Percentiles rank a stretch among this genome's conserved stretches.
These are phyloP conservation scores for Colletotrichum sojae DNA, from an alignment of 2,329 filamentous ascomycete species.

Conservation along the genomic window DNA sequence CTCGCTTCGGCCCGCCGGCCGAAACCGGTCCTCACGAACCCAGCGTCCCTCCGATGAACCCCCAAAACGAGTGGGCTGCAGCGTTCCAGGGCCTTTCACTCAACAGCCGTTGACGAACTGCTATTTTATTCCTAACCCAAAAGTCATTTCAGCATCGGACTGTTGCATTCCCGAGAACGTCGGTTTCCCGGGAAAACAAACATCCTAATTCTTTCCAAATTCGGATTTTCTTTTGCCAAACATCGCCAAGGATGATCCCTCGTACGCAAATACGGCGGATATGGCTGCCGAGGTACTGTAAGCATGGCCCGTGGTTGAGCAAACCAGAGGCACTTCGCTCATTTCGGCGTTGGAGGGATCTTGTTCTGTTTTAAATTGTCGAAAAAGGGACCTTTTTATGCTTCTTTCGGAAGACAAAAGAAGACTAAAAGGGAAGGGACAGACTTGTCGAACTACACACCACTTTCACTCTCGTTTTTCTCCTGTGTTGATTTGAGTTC, in stretches of 20 bases:
- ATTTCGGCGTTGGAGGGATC: conserved; percentile 34
- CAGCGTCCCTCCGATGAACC: conserved; percentile 24
- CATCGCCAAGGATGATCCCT: conserved; percentile 8
- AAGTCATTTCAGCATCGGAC: conserved; percentile 5
- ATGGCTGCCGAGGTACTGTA: conserved; percentile 23
- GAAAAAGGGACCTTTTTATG: conserved; percentile 37
- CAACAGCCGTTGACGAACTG: conserved; percentile 66
- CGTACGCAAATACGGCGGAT: conserved; percentile 26
- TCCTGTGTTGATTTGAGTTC: conserved; percentile 44
- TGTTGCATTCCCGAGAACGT: not conserved
- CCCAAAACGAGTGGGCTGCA: conserved; percentile 72
- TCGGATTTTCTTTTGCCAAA: conserved; percentile 12
- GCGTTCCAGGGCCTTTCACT: conserved; percentile 81
- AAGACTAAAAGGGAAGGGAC: conserved; percentile 31
- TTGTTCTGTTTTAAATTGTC: conserved; percentile 30
- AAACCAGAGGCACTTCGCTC: conserved; percentile 21
- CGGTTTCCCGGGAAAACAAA: not conserved
- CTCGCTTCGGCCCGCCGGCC: conserved; percentile 61
- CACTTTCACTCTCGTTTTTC: conserved; percentile 34
- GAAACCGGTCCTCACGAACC: conserved; percentile 50
- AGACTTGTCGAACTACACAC: conserved; percentile 32
- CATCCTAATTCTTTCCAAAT: conserved; percentile 5
- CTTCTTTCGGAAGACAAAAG: conserved; percentile 40
- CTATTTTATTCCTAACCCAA: not conserved
- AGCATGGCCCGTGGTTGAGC: conserved; percentile 29